A percentile compares a stretch with the other conserved stretches of the same genome.
Evolutionary conservation across 768 basidiomycete genomes (phyloP).

Genomic region (Boletus speciosus): DNA sequence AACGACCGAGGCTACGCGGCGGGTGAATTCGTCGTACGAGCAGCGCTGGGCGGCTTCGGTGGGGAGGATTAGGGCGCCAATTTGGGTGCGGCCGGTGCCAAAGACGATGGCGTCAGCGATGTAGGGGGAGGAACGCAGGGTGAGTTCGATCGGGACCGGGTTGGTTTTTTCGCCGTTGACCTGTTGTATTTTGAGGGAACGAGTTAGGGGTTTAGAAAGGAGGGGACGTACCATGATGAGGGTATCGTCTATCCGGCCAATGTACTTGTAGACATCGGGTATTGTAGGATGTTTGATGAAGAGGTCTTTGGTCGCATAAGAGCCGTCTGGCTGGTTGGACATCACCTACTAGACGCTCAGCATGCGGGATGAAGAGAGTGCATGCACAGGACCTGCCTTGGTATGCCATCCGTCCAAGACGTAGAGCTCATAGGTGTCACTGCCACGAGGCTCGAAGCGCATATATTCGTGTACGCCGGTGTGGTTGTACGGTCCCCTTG

Average conservation of each 20-base stretch:
- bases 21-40: constrained; percentile 28
- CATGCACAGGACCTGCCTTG: constrained; percentile 35
- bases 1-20: constrained; percentile 41
- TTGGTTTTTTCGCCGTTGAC: constrained; percentile 53
- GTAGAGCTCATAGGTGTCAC: constrained; percentile 44
- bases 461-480: constrained; percentile 32
- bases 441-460: constrained; percentile 41
- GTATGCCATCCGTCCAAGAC: constrained; percentile 51
- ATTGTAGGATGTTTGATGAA: constrained; percentile 47
- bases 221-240: constrained; percentile 35
- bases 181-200: constrained; percentile 25
- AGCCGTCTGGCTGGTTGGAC: constrained; percentile 47
- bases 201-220: neutral
- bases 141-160: constrained; percentile 51
- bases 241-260: constrained; percentile 56
- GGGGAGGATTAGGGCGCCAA: constrained; percentile 49
- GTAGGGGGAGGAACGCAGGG: constrained; percentile 44
- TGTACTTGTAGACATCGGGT: constrained; percentile 41
- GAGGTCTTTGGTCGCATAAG: constrained; percentile 55
- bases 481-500: constrained; percentile 22
- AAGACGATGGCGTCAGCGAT: constrained; percentile 54
- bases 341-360: constrained; percentile 16
- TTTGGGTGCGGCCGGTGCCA: constrained; percentile 46
- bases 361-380: neutral
- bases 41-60: constrained; percentile 35